A percentile compares a stretch with the other conserved stretches of the same genome.
Evolutionary conservation across 129 eudicot genomes (phyloP).

Genomic region (Saposhnikovia divaricata): DNA sequence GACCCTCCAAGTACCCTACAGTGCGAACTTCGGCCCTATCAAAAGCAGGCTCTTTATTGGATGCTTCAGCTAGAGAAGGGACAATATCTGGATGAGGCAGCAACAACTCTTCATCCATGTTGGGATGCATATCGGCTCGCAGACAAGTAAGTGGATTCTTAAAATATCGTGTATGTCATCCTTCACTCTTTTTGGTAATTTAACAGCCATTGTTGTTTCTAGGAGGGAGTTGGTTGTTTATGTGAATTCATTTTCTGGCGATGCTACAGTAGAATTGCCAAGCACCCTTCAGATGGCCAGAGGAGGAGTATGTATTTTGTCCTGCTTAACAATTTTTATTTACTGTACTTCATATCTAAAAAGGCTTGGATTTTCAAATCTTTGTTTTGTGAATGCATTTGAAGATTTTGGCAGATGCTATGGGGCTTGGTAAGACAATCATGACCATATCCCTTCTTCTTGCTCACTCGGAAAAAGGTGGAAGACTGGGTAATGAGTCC

Average conservation of each 20-base stretch:
- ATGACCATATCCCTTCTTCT: constrained; percentile 97
- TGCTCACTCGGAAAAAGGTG: constrained; percentile 63
- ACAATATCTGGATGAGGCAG: constrained; percentile 62
- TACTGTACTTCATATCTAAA: background rate
- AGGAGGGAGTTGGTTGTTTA: constrained; percentile 78
- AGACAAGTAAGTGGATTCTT: constrained; percentile 45
- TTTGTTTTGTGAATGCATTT: constrained; percentile 26
- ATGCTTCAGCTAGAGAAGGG: constrained; percentile 90
- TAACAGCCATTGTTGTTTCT: constrained; percentile 9
- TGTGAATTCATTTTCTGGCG: constrained; percentile 91
- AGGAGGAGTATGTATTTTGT: constrained; percentile 78
- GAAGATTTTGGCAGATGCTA: constrained; percentile 97
- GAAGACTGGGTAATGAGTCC: constrained; percentile 39
- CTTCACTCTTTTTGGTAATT: background rate
- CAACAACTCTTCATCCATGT: constrained; percentile 86
- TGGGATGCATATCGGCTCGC: constrained; percentile 92
- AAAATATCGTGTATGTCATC: background rate
- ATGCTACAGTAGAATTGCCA: constrained; percentile 86
- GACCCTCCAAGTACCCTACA: constrained; percentile 67
- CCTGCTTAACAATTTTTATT: constrained; percentile 5
- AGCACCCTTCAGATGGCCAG: constrained; percentile 98
- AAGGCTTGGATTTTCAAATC: background rate
- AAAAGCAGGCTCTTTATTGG: constrained; percentile 96
- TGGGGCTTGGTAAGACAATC: constrained; percentile 99
- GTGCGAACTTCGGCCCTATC: constrained; percentile 92